These are phyloP conservation scores for Aureobasidium sp. DNA, from an alignment of 2,329 filamentous ascomycete species.

Conservation along the genomic window DNA sequence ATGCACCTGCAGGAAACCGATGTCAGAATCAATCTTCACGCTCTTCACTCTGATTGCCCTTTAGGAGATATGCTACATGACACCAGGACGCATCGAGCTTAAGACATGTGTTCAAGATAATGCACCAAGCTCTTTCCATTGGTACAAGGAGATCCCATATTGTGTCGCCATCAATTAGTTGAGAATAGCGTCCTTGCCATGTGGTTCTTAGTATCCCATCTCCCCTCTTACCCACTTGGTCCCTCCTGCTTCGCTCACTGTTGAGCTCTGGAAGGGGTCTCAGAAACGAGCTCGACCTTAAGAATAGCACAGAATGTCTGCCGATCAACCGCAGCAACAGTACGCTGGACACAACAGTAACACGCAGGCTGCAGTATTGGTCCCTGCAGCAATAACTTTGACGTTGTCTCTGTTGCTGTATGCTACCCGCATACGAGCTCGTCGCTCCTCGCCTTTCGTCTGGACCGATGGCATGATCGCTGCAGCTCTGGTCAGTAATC, in stretches of 20 bases:
- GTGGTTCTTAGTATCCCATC: neutral
- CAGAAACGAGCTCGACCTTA: neutral
- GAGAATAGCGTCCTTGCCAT: neutral
- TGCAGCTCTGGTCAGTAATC: neutral
- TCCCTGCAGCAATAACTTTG: neutral
- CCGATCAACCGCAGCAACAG: neutral
- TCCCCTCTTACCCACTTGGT: neutral
- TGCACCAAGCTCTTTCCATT: neutral
- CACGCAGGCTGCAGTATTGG: neutral
- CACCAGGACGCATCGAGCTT: neutral
- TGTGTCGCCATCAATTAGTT: neutral
- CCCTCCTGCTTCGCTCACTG: neutral
- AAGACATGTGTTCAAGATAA: neutral
- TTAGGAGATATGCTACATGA: neutral
- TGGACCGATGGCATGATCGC: slow-evolving; percentile 4
- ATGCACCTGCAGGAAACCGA: neutral
- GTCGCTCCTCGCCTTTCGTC: neutral
- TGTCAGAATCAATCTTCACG: neutral
- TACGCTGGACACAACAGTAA: neutral
- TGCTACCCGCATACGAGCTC: neutral
- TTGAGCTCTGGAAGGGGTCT: neutral
- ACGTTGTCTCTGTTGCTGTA: neutral
- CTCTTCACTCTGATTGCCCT: neutral
- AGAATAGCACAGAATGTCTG: neutral
- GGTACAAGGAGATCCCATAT: neutral